Base-by-base conservation (phyloP, 1,284 basidiomycete species). In the Fomes fomentarius region DNA sequence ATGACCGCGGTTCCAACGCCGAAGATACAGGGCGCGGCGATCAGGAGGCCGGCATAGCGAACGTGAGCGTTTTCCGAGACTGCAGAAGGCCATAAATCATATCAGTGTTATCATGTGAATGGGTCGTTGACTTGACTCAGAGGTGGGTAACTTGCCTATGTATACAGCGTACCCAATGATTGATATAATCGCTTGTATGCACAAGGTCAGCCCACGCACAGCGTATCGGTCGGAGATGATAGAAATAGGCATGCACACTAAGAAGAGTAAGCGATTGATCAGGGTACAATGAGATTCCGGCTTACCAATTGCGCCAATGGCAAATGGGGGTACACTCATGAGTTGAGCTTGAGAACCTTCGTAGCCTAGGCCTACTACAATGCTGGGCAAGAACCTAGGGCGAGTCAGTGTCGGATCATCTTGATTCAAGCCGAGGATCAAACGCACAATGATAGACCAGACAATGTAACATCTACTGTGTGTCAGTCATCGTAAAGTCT, bases 21-120 rank as follows among this genome's bases (percentile, higher is more conserved):
- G 67, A 87, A 90, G 49, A 89, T 87, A 22, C 86, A 86, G 60
- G 84, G 80, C 45, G 84, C 81, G 19, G 85, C 84, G 56, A 89
- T 69, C 67, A 81, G 90, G 37, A 85, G 81, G 15, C 81, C 84
- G 54, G 85, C 80, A 67, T 90, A 90, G 1, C 84, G 87, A 4
- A 89, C 50, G 78, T 60, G 87, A 88, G 35, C 19, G 12, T 17
- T 14, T 17, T 2, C 2, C 4, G 9, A 11, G 12, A n/a, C 15
- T 14, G 19, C 19, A n/a, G n/a, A n/a, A n/a, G n/a, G n/a, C n/a
- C n/a, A n/a, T n/a, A n/a, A n/a, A n/a, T n/a, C n/a, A n/a, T n/a
- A n/a, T n/a, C n/a, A n/a, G n/a, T n/a, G n/a, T n/a, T n/a, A n/a
- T n/a, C n/a, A n/a, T n/a, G n/a, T n/a, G n/a, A n/a, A n/a, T n/a